phyloP scores from a whole-genome alignment of 1,284 basidiomycete species.

The Trametes versicolor region DNA sequence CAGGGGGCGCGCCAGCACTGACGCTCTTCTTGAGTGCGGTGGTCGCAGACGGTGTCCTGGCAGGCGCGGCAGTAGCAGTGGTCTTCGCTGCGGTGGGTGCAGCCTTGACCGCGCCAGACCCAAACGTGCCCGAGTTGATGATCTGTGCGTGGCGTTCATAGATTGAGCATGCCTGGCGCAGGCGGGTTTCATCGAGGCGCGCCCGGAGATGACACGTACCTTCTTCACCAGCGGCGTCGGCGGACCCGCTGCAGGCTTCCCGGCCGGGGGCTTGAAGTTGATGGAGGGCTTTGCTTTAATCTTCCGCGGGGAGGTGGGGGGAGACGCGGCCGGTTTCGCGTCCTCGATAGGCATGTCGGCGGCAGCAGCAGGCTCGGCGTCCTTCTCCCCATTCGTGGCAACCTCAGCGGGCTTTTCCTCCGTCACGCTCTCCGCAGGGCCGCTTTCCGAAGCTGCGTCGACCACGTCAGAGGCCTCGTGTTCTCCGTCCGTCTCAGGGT shows the following conservation, averaged over 20 bases:
- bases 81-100: slow-evolving; percentile 52
- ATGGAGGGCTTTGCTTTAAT: slow-evolving; percentile 43
- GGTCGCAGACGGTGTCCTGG: slow-evolving; percentile 48
- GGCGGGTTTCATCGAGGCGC: background rate
- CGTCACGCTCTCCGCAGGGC: slow-evolving; percentile 39
- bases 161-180: slow-evolving; percentile 16
- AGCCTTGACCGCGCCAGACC: slow-evolving; percentile 63
- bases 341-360: slow-evolving; percentile 30
- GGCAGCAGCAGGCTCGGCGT: slow-evolving; percentile 29
- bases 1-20: slow-evolving; percentile 49
- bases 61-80: slow-evolving; percentile 47
- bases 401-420: slow-evolving; percentile 35
- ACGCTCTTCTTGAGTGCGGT: slow-evolving; percentile 60
- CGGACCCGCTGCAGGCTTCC: slow-evolving; percentile 52
- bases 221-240: slow-evolving; percentile 70
- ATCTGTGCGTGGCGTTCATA: slow-evolving; percentile 56
- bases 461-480: slow-evolving; percentile 60
- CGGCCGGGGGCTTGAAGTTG: slow-evolving; percentile 50
- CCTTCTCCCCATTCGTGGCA: slow-evolving; percentile 31
- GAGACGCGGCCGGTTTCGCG: slow-evolving; percentile 30
- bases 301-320: slow-evolving; percentile 39
- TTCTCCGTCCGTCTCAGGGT: slow-evolving; percentile 50
- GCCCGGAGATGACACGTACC: slow-evolving; percentile 50
- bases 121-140: slow-evolving; percentile 74
- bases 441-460: slow-evolving; percentile 44